phyloP scores from a whole-genome alignment of 768 basidiomycete genomes.

The Boletus barrowsii region DNA sequence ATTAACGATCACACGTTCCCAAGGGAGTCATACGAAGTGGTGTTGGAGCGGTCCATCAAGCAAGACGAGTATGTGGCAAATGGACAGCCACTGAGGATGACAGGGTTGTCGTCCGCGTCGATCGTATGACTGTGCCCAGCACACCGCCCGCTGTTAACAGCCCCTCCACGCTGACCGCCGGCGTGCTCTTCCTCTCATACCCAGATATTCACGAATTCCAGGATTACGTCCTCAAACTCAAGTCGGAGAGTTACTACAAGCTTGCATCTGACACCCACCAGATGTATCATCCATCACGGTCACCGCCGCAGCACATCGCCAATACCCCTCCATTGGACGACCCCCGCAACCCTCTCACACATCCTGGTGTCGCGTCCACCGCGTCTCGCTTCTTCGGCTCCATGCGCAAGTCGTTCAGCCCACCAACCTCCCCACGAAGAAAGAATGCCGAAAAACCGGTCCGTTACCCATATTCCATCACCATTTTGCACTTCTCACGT shows the following conservation, averaged over 20 bases:
- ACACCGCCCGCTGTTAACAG: background rate
- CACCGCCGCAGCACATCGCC: slow-evolving; percentile 9
- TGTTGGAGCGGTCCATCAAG: too few relatives aligned
- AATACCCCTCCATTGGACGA: background rate
- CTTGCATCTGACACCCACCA: slow-evolving; percentile 2
- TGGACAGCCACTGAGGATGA: slow-evolving; percentile 10
- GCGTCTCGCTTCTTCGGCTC: slow-evolving; percentile 31
- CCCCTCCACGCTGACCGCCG: slow-evolving; percentile 1
- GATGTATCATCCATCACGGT: slow-evolving; percentile 17
- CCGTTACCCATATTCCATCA: slow-evolving; percentile 3
- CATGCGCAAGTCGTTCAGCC: slow-evolving; percentile 29
- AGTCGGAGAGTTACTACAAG: too few relatives aligned
- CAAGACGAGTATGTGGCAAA: background rate
- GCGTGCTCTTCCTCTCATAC: background rate
- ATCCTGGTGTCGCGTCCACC: slow-evolving; percentile 14
- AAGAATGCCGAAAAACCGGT: slow-evolving; percentile 19
- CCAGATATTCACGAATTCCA: background rate
- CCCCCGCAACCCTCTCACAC: background rate
- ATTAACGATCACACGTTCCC: too few relatives aligned
- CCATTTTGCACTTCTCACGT: slow-evolving; percentile 5
- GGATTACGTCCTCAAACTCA: background rate
- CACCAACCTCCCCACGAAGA: slow-evolving; percentile 19
- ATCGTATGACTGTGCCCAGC: slow-evolving; percentile 8
- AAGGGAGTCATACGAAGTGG: too few relatives aligned
- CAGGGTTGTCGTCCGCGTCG: background rate